Evolutionary conservation across 805 yeast species (phyloP), one percentile per base, ranked within the genome.

Genomic region (Candida alai): DNA sequence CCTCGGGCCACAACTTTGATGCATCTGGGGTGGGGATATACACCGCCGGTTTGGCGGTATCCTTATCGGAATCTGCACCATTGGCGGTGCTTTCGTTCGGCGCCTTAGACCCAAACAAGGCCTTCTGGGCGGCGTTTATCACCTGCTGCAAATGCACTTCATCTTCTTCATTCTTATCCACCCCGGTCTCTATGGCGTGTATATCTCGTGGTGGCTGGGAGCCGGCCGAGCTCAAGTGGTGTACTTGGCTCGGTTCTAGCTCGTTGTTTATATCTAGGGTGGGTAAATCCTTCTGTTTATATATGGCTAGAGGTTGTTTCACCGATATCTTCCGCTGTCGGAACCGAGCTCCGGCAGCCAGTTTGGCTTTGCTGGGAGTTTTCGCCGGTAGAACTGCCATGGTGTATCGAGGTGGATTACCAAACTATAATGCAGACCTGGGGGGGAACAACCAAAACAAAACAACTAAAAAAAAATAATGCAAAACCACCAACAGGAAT

Each of bases 1-100:
- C 94, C 16, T 85, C 95, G 3, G 64, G 58, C 96, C 96, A 89
- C 14, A 75, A 65, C 45, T 72, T 72, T 0, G 94, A 81, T 3
- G 97, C 97, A 67, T 87, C 95, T 0, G 98, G 98, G 0, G 98
- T 93, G 2, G 98, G 98, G 48, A 93, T 93, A 57, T 82, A 90
- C 28, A 82, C 81, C 6, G 28, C 16, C n/a, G 39, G n/a, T 20
- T 30, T 18, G 22, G 32, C 25, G 20, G 25, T 13, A 10, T 31
- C 23, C 14, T 35, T 32, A 2, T 26, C 25, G 13, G 39, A 41
- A n/a, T 43, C 51, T 27, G 47, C 66, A n/a, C n/a, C n/a, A 63
- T 34, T 70, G 20, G 25, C 17, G 6, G 26, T 3, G 70, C 62
- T 45, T 3, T 54, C 49, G 1, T 38, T 76, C 63, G 42, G 15